Evolutionary conservation across 345 rosid genomes (phyloP).

Genomic region (Carallia brachiata): DNA sequence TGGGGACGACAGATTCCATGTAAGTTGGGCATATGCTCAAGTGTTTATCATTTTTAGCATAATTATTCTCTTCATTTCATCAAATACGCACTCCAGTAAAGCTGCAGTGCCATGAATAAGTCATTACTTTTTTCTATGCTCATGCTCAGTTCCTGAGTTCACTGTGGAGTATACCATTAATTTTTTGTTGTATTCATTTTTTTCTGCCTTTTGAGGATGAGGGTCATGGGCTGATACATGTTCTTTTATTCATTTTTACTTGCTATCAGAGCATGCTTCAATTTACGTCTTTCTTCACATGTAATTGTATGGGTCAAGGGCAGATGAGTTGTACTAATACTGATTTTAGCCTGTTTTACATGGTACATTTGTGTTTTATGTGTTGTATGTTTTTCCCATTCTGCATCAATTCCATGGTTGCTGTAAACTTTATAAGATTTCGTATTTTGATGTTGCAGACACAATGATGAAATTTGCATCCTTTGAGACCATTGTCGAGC

Average conservation of each 20-base stretch:
- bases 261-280: too few species aligned
- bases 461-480: constrained; percentile 99
- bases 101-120: too few species aligned
- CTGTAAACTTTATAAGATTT: background rate
- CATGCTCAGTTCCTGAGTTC: too few species aligned
- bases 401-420: background rate
- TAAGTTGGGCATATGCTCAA: constrained; percentile 33
- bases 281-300: too few species aligned
- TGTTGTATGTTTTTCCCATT: background rate
- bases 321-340: too few species aligned
- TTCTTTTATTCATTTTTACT: too few species aligned
- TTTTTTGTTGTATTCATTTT: too few species aligned
- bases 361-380: background rate
- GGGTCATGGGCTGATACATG: too few species aligned
- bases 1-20: constrained; percentile 99
- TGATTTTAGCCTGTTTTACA: background rate
- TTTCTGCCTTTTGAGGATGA: background rate
- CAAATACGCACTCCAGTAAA: background rate
- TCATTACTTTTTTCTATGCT: too few species aligned
- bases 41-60: background rate
- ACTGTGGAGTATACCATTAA: too few species aligned
- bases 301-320: too few species aligned
- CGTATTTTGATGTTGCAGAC: constrained; percentile 41
- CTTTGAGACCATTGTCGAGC: constrained; percentile 88
- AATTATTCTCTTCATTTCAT: background rate